Conservation (phyloP, 75 land plant genomes). For the Pinus tabuliformis region DNA sequence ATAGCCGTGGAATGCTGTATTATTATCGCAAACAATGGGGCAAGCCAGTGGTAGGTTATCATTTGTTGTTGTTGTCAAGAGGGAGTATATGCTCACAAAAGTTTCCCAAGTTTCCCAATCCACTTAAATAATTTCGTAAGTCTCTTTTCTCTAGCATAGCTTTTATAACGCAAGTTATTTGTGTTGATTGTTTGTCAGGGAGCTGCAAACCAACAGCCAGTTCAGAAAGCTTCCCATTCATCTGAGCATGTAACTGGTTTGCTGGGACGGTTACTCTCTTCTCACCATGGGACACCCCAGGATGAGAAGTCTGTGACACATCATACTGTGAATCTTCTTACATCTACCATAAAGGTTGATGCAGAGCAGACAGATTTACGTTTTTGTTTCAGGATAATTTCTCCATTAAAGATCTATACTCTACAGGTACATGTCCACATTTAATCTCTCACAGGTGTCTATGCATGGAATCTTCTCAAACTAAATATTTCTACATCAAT, state of each 20-base stretch:
- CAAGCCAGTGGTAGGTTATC: slow-evolving; percentile 54
- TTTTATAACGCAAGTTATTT: not conserved
- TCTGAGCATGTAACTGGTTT: slow-evolving; percentile 41
- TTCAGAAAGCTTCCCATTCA: slow-evolving; percentile 11
- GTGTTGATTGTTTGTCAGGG: slow-evolving; percentile 23
- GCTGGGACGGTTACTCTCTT: slow-evolving; percentile 59
- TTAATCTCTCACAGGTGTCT: not conserved
- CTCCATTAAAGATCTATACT: slow-evolving; percentile 84
- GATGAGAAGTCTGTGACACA: slow-evolving; percentile 60
- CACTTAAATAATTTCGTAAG: not conserved
- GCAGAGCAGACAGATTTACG: slow-evolving; percentile 91
- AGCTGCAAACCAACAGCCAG: slow-evolving; percentile 18
- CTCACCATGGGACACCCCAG: slow-evolving; percentile 33
- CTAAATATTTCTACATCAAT: not conserved
- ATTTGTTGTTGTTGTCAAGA: not conserved
- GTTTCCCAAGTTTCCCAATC: not conserved
- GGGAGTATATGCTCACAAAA: not conserved
- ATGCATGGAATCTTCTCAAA: not conserved
- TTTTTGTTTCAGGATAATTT: slow-evolving; percentile 95
- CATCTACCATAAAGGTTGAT: slow-evolving; percentile 93
- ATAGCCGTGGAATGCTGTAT: slow-evolving; percentile 87
- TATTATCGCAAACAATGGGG: slow-evolving; percentile 81
- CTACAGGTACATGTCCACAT: slow-evolving; percentile 58
- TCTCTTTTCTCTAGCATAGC: not conserved
- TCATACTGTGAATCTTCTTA: slow-evolving; percentile 78